Evolutionary conservation across 208 protist genomes (phyloP).

Genomic region (Trichomonas vaginalis): DNA sequence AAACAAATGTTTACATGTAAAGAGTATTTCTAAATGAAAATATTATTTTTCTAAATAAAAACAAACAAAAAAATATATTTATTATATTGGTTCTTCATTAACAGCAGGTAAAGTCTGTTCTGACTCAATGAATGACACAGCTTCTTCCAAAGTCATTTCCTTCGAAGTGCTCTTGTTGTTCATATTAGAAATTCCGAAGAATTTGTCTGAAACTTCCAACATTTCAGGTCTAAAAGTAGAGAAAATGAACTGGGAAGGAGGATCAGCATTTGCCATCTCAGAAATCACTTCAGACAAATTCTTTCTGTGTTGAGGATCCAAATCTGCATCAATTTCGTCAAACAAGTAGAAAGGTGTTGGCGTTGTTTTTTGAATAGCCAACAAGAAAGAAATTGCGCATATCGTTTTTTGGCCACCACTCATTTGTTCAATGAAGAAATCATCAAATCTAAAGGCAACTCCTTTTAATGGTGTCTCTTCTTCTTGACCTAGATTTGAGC

Average conservation of each 20-base stretch:
- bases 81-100: neutral
- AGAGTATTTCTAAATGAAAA: too few relatives aligned
- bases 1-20: too few relatives aligned
- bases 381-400: constrained; percentile 91
- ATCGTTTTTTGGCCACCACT: constrained; percentile 82
- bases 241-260: neutral
- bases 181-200: neutral
- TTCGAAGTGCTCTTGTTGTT: neutral
- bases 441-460: neutral
- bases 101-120: too few relatives aligned
- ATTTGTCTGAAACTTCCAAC: neutral
- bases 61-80: neutral
- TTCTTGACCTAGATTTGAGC: neutral
- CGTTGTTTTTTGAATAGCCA: constrained; percentile 93
- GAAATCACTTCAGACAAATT: neutral
- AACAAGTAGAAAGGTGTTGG: constrained; percentile 98
- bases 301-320: neutral
- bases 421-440: constrained; percentile 8
- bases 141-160: neutral
- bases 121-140: neutral
- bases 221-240: neutral
- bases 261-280: neutral
- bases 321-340: constrained; percentile 83
- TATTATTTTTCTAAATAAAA: neutral
- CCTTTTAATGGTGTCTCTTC: neutral